phyloP scores from a whole-genome alignment of 345 rosid genomes.

The Gossypium herbaceum region DNA sequence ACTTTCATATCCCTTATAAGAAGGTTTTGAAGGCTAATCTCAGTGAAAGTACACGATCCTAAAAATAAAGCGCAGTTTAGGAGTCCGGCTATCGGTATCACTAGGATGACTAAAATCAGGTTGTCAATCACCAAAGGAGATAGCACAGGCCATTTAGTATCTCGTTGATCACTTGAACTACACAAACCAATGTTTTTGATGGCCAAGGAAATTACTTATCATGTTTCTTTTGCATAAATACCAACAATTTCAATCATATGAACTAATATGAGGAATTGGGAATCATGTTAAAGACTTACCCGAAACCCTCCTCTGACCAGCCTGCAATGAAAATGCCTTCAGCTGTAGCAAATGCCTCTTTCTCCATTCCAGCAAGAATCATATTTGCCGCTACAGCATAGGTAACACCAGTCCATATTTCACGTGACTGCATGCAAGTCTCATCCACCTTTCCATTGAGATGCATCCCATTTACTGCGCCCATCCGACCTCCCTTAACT shows the following conservation, averaged over 20 bases:
- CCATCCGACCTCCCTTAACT: slow-evolving; percentile 82
- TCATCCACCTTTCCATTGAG: slow-evolving; percentile 92
- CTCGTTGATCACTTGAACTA: no score
- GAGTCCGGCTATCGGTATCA: no score
- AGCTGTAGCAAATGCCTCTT: slow-evolving; percentile 80
- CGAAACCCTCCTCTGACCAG: slow-evolving; percentile 96
- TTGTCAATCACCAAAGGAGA: no score
- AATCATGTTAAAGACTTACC: slow-evolving; percentile 46
- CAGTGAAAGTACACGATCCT: no score
- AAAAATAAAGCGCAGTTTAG: no score
- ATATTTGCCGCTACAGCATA: slow-evolving; percentile 87
- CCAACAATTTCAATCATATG: background rate
- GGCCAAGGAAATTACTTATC: background rate
- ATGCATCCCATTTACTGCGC: slow-evolving; percentile 99
- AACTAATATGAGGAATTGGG: background rate
- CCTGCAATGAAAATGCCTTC: slow-evolving; percentile 89
- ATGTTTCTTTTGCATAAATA: background rate
- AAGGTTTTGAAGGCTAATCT: no score
- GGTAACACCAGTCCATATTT: slow-evolving; percentile 97
- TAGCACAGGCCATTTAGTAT: no score
- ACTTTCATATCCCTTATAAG: no score
- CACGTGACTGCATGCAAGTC: slow-evolving; percentile 98
- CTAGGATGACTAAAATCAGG: no score
- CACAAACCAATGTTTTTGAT: background rate
- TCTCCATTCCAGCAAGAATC: slow-evolving; percentile 95